These are phyloP conservation scores for Fusarium circinatum DNA, from an alignment of 2,329 filamentous ascomycete genomes.

Conservation along the genomic window DNA sequence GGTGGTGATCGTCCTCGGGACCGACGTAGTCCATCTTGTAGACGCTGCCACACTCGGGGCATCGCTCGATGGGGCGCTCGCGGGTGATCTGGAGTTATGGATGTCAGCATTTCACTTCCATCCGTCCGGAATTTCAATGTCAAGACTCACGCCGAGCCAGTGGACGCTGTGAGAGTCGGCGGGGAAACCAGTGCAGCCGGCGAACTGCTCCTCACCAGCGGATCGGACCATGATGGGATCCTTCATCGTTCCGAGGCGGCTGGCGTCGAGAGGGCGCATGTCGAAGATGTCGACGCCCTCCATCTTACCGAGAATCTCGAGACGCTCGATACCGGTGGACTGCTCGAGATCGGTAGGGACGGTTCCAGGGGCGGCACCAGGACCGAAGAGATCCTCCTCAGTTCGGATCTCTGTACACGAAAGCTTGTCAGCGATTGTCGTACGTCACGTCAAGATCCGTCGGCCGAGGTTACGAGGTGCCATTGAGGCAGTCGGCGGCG, in stretches of 20 bases:
- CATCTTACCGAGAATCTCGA: slow-evolving; percentile 99
- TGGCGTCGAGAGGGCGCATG: slow-evolving; percentile 95
- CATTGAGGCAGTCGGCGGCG: slow-evolving; percentile 23
- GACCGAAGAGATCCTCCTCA: slow-evolving; percentile 84
- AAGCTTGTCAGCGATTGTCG: slow-evolving; percentile 37
- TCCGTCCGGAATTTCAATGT: slow-evolving; percentile 19
- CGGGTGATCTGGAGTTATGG: slow-evolving; percentile 74
- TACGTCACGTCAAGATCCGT: slow-evolving; percentile 21
- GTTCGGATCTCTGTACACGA: slow-evolving; percentile 77
- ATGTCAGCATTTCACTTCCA: slow-evolving; percentile 31
- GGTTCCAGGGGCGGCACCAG: slow-evolving; percentile 83
- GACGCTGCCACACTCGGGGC: slow-evolving; percentile 94
- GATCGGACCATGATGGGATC: slow-evolving; percentile 92
- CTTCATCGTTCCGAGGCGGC: slow-evolving; percentile 88
- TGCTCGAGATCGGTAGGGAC: slow-evolving; percentile 96
- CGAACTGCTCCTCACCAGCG: slow-evolving; percentile 94
- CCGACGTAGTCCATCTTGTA: slow-evolving; percentile 99
- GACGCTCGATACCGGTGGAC: slow-evolving; percentile 95
- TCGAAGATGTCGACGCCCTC: slow-evolving; percentile 98
- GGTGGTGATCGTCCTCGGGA: slow-evolving; percentile 77
- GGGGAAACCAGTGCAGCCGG: slow-evolving; percentile 93
- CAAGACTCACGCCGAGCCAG: slow-evolving; percentile 83
- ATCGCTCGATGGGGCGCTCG: slow-evolving; percentile 91
- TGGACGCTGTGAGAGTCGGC: slow-evolving; percentile 90
- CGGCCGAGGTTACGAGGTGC: slow-evolving; percentile 40